Base-by-base conservation (phyloP, 768 basidiomycete species). In the Boletus edulis region DNA sequence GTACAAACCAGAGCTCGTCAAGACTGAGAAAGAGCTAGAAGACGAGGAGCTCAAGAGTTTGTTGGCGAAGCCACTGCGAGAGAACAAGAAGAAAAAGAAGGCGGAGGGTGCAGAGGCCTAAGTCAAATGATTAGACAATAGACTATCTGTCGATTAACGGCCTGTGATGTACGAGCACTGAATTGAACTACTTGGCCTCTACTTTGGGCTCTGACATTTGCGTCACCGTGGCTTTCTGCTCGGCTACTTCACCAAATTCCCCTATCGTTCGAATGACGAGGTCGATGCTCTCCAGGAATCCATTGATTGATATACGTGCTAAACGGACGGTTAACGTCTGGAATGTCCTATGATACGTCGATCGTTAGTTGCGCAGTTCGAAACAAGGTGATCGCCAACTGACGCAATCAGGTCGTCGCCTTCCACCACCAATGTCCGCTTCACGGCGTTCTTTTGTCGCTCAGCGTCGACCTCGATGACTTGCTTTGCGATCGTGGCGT, bases 71-170 rank as follows among this genome's bases (percentile, higher is more conserved):
- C 87, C 84, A 62, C 72, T 99, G 61, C 82, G 96, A 55, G 92
- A 94, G 73, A 84, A 76, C 74, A 95, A 91, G 83, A 96, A 94
- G 83, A 90, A 90, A 80, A 94, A 93, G 84, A 82, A 84, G 69
- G 78, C 84, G 51, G 86, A 81, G 52, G 76, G 67, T 46, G 81
- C 74, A 40, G 74, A 74, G 32, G 73, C 45, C 37, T 68, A 67
- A 64, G 64, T 62, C 52, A 62, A 67, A 54, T 66, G 62, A 55
- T 52, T 49, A 35, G 55, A 62, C 62, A 51, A 53, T 59, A 52
- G 52, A 27, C 59, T 61, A 60, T 58, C 51, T 55, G 62, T 57
- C 57, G 49, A 59, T 55, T 49, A 44, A 48, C 18, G 49, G 27
- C 6, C 29, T 53, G 40, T 67, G 55, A 60, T 58, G 57, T 59